These are phyloP conservation scores for Boletus rubroflammeus DNA, from an alignment of 768 basidiomycete genomes.

Conservation along the genomic window DNA sequence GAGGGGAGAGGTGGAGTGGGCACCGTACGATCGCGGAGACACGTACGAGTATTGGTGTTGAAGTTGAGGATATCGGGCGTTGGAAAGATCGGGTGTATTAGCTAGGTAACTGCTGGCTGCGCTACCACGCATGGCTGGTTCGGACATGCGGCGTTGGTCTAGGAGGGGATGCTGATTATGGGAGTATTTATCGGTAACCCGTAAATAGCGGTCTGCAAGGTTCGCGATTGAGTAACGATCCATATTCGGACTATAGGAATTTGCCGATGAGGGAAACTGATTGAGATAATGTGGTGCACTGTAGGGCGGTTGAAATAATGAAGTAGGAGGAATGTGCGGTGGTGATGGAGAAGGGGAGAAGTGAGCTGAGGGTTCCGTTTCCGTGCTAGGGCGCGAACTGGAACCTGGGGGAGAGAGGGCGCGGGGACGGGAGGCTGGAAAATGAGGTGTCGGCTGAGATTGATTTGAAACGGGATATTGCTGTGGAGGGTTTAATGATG, in stretches of 20 bases:
- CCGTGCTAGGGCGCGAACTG: background rate
- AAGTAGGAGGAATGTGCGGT: constrained; percentile 36
- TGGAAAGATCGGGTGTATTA: constrained; percentile 30
- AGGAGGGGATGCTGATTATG: constrained; percentile 37
- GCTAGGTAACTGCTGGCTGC: constrained; percentile 36
- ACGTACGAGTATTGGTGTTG: constrained; percentile 37
- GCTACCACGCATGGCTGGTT: constrained; percentile 50
- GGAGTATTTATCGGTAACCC: constrained; percentile 35
- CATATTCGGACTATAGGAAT: constrained; percentile 39
- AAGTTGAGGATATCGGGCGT: constrained; percentile 40
- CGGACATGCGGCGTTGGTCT: constrained; percentile 69
- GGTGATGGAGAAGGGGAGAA: constrained; percentile 45
- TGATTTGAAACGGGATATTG: constrained; percentile 10
- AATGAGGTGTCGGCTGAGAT: constrained; percentile 19
- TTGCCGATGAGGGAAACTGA: constrained; percentile 42
- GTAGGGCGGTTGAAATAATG: constrained; percentile 39
- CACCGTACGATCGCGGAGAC: constrained; percentile 34
- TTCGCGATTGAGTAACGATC: constrained; percentile 38
- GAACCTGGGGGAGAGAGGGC: constrained; percentile 4
- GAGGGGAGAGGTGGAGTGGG: constrained; percentile 41
- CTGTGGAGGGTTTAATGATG: constrained; percentile 13
- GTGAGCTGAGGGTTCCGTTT: constrained; percentile 3
- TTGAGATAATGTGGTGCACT: constrained; percentile 43
- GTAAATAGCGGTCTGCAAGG: constrained; percentile 41
- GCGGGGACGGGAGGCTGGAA: constrained; percentile 16